Base-by-base conservation (phyloP, 768 basidiomycete genomes). In the Xerocomellus intermedius region DNA sequence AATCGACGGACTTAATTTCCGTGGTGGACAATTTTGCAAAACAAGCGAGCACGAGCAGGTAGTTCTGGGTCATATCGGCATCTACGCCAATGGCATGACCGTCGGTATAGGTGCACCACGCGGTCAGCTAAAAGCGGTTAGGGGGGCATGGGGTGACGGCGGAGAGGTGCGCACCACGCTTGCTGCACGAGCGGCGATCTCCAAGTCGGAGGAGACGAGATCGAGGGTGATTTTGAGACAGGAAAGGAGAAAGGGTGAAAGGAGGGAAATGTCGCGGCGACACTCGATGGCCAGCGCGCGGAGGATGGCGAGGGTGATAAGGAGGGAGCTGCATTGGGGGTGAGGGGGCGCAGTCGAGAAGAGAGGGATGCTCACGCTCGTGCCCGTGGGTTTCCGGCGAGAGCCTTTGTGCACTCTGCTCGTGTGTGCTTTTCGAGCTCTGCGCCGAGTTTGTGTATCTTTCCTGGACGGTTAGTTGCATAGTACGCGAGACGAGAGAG, bases 71-170 rank as follows among this genome's bases (percentile, higher is more conserved):
- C 46, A 91, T 74, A 30, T 66, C 72, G 52, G 81, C 81, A 64
- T 96, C 94, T 13, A 86, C 82, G 26, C 89, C 91, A 58, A 95
- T 84, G 38, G 89, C 75, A 50, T 85, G 85, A 0, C 93, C 92
- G 61, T 95, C 88, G 21, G 94, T 93, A 61, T 86, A 97, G 16
- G 94, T 94, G 19, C 89, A 87, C 88, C 92, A 98, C 2, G 92
- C 87, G 4, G 87, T 90, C 64, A 96, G 93, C 89, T 94, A 62
- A 32, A 4, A n/a, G 17, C 3, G 42, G 35, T 56, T 7, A 63
- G 45, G 22, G 19, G 14, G 13, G 21, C 7, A 55, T 7, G 24
- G 16, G 1, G 42, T 21, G 42, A 4, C 0, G 26, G 28, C 2
- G 53, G 19, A 21, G 38, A 14, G 30, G 17, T 13, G 80, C 89